Conservation (phyloP, 2,329 filamentous ascomycete species). For the Fonsecaea pedrosoi region DNA sequence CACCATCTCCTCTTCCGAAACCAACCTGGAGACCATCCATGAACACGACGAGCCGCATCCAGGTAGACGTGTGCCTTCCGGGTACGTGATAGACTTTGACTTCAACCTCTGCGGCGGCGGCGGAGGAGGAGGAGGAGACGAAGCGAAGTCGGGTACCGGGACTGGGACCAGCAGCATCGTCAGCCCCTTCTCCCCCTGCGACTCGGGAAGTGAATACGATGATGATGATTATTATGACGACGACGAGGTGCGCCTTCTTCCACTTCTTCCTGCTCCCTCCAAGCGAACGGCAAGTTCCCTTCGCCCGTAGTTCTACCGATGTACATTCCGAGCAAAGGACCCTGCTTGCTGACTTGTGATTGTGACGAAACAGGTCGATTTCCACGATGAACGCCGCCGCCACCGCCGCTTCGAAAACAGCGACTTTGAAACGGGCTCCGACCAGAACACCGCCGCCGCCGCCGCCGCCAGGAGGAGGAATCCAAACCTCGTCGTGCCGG, state of each 20-base stretch:
- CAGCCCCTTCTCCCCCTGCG: constrained; percentile 17
- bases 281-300: background rate
- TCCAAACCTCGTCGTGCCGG: background rate
- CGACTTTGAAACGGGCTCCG: background rate
- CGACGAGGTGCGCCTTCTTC: constrained; percentile 6
- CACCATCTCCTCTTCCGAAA: constrained; percentile 9
- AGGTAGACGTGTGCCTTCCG: constrained; percentile 19
- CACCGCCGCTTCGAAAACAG: constrained; percentile 4
- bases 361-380: no score
- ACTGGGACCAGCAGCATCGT: background rate
- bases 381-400: background rate
- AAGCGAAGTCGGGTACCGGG: background rate
- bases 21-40: constrained; percentile 29
- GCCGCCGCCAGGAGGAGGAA: background rate
- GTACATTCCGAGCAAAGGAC: background rate
- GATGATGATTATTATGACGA: constrained; percentile 11
- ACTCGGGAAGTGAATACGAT: constrained; percentile 11
- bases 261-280: background rate
- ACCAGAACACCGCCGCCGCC: background rate
- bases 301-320: background rate
- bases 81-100: constrained; percentile 10
- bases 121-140: background rate
- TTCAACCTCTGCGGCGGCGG: background rate
- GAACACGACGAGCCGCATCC: constrained; percentile 32
- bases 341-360: background rate